Percentiles rank a stretch among this genome's conserved stretches.
Conservation (phyloP, 2,329 filamentous ascomycete species). For the Gliomastix tumulicola region DNA sequence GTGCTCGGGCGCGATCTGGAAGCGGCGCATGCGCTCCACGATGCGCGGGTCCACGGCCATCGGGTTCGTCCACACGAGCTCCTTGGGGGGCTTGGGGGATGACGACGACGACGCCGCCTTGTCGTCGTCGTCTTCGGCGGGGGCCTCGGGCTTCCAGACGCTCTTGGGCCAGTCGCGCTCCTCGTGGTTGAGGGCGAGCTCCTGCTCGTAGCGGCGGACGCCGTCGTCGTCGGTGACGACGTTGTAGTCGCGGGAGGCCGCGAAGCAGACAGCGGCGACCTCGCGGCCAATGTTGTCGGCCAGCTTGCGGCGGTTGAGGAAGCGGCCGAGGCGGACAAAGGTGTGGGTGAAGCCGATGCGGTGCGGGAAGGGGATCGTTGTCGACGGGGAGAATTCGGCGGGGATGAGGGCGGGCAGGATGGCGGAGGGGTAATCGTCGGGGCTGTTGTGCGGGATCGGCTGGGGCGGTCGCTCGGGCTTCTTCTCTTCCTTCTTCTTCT, state of each 20-base stretch:
- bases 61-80: conserved; percentile 69
- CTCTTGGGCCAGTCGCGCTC: conserved; percentile 81
- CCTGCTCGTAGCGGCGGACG: conserved; percentile 31
- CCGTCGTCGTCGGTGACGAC: conserved; percentile 26
- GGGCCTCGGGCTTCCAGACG: conserved; percentile 52
- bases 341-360: conserved; percentile 90
- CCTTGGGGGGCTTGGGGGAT: conserved; percentile 39
- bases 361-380: conserved; percentile 74
- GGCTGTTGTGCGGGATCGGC: conserved; percentile 66
- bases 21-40: conserved; percentile 71
- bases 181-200: conserved; percentile 59
- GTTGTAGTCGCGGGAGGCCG: conserved; percentile 42
- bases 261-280: conserved; percentile 78
- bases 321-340: conserved; percentile 77
- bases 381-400: conserved; percentile 63
- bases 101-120: conserved; percentile 20
- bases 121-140: conserved; percentile 25
- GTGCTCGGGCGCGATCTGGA: conserved; percentile 62
- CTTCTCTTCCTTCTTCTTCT: conserved; percentile 38
- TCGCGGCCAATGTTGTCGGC: conserved; percentile 84
- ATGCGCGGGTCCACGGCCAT: conserved; percentile 73
- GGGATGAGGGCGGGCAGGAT: conserved; percentile 61
- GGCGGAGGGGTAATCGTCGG: conserved; percentile 63
- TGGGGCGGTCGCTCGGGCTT: conserved; percentile 54
- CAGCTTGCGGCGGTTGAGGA: conserved; percentile 75